Evolutionary conservation across 176 grass and related monocot species (phyloP).

Genomic region (Oropetium thomaeum): DNA sequence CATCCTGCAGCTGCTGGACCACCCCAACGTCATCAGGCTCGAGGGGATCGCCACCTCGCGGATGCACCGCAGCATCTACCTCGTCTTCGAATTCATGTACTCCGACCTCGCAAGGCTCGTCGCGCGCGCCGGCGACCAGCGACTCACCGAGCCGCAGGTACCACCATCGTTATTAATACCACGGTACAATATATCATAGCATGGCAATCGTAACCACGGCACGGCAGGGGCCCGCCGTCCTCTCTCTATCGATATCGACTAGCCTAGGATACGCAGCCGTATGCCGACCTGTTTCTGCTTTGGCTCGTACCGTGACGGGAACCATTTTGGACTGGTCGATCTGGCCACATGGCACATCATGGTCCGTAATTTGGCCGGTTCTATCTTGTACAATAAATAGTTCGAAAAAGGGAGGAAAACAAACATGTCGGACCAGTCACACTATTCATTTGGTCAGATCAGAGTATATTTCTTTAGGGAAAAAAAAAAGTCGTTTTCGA

Average conservation of each 20-base stretch:
- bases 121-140: not conserved
- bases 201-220: no score
- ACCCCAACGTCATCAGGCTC: constrained; percentile 65
- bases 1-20: constrained; percentile 56
- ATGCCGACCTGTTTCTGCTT: not conserved
- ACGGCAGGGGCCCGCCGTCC: no score
- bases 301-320: not conserved
- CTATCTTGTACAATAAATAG: not conserved
- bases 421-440: not conserved
- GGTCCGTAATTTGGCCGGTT: not conserved
- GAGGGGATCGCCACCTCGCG: constrained; percentile 65
- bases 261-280: not conserved
- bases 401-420: no score
- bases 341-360: not conserved
- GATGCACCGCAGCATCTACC: constrained; percentile 84
- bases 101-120: constrained; percentile 49
- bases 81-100: constrained; percentile 79
- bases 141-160: constrained; percentile 64
- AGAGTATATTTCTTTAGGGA: no score
- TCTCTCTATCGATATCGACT: not conserved
- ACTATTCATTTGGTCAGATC: not conserved
- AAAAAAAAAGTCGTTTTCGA: no score
- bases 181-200: no score
- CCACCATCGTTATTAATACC: no score
- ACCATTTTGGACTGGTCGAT: not conserved